phyloP scores from a whole-genome alignment of 352 stramenopile species.

The Phytophthora pisi region DNA sequence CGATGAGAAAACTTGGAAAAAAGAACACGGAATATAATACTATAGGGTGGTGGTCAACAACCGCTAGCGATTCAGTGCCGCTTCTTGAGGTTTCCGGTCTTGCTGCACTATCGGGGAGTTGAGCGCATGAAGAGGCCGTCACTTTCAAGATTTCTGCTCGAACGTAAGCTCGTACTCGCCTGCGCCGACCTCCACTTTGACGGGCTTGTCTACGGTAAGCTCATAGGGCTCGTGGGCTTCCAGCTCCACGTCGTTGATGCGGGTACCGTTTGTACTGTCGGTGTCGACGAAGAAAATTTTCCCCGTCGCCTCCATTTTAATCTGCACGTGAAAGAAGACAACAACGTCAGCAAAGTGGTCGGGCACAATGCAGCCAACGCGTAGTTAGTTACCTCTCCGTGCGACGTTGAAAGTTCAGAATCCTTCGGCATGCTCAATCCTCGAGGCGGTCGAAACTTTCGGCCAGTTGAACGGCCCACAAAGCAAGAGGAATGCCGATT shows the following conservation, averaged over 20 bases:
- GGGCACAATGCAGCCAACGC: neutral
- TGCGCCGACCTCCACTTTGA: conserved; percentile 58
- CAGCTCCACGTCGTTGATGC: conserved; percentile 61
- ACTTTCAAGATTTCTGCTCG: conserved; percentile 43
- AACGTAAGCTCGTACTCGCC: conserved; percentile 64
- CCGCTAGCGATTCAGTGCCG: conserved; percentile 16
- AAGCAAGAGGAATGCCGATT: conserved; percentile 63
- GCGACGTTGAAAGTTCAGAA: conserved; percentile 81
- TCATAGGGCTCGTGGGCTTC: conserved; percentile 54
- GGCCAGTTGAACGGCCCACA: conserved; percentile 78
- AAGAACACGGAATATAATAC: conserved; percentile 51
- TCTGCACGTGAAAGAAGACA: conserved; percentile 30
- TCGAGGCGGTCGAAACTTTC: conserved; percentile 75
- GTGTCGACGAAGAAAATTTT: conserved; percentile 75
- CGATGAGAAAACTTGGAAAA: conserved; percentile 14
- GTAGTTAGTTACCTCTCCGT: conserved; percentile 56
- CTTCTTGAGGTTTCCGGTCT: conserved; percentile 15
- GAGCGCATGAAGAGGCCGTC: neutral
- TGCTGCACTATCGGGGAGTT: conserved; percentile 2
- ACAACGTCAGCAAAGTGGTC: neutral
- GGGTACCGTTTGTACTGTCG: conserved; percentile 84
- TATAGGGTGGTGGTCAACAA: conserved; percentile 43
- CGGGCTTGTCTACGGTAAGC: conserved; percentile 48
- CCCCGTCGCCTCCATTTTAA: conserved; percentile 68
- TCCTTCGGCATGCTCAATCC: conserved; percentile 83